Conservation (phyloP, 129 eudicot genomes). For the Flaveria trinervia region DNA sequence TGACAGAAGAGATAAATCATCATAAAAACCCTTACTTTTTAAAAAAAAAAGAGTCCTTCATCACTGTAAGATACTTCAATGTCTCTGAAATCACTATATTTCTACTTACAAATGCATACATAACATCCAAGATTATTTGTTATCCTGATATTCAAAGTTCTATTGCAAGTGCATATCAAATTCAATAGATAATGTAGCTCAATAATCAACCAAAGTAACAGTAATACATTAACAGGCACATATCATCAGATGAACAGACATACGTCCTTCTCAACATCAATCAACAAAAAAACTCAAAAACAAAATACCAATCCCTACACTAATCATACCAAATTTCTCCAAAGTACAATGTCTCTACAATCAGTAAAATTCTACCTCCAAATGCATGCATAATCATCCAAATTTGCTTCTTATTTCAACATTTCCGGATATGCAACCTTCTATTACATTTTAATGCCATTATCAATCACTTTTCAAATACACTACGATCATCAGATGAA, state of each 20-base stretch:
- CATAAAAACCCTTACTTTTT: not conserved
- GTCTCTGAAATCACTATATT: not conserved
- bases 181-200: conserved; percentile 1
- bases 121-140: not conserved
- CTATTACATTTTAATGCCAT: too few relatives aligned
- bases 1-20: not conserved
- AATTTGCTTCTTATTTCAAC: too few relatives aligned
- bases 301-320: not conserved
- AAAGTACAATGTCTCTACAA: not conserved
- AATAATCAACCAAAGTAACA: not conserved
- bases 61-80: not conserved
- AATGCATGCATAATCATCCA: too few relatives aligned
- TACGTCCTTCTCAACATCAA: not conserved
- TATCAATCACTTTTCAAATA: too few relatives aligned
- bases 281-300: not conserved
- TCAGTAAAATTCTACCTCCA: too few relatives aligned
- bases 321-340: not conserved
- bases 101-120: not conserved
- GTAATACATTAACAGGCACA: not conserved
- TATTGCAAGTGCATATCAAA: not conserved
- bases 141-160: not conserved
- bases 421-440: too few relatives aligned
- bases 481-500: not conserved
- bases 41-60: too few relatives aligned
- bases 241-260: not conserved